Percentiles rank a stretch among this genome's conserved stretches.
Conservation (phyloP, 1,284 basidiomycete species). For the Pterula multifida region DNA sequence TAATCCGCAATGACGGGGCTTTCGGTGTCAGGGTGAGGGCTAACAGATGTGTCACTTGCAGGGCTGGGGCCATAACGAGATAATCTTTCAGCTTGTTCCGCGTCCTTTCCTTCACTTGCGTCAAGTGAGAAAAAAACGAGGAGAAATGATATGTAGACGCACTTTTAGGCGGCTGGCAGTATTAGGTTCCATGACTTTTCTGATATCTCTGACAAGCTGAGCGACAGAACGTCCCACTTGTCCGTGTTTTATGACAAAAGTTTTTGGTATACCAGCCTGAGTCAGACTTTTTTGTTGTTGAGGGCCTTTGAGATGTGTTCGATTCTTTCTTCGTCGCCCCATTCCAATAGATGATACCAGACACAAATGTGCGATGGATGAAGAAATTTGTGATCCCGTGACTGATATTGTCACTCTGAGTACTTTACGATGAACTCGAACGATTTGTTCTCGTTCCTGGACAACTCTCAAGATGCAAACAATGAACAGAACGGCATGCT, state of each 20-base stretch:
- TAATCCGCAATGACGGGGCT: slow-evolving; percentile 79
- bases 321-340: slow-evolving; percentile 74
- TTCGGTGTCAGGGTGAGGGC: slow-evolving; percentile 84
- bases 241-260: slow-evolving; percentile 92
- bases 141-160: slow-evolving; percentile 17
- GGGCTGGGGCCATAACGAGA: slow-evolving; percentile 81
- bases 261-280: slow-evolving; percentile 45
- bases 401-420: background rate
- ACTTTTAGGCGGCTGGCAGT: slow-evolving; percentile 87
- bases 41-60: slow-evolving; percentile 89
- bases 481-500: slow-evolving; percentile 12
- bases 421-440: slow-evolving; percentile 16
- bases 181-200: slow-evolving; percentile 97
- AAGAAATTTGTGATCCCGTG: background rate
- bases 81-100: slow-evolving; percentile 94
- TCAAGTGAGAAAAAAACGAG: slow-evolving; percentile 5
- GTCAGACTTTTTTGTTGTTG: slow-evolving; percentile 18
- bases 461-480: slow-evolving; percentile 17
- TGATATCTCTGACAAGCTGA: slow-evolving; percentile 84
- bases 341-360: slow-evolving; percentile 24
- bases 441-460: slow-evolving; percentile 32
- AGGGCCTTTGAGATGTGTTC: slow-evolving; percentile 72
- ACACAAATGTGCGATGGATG: background rate
- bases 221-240: slow-evolving; percentile 81
- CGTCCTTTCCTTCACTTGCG: slow-evolving; percentile 62